Evolutionary conservation across 2,329 filamentous ascomycete species (phyloP), one percentile per base, ranked within the genome.

Genomic region (Colletotrichum higginsianum): DNA sequence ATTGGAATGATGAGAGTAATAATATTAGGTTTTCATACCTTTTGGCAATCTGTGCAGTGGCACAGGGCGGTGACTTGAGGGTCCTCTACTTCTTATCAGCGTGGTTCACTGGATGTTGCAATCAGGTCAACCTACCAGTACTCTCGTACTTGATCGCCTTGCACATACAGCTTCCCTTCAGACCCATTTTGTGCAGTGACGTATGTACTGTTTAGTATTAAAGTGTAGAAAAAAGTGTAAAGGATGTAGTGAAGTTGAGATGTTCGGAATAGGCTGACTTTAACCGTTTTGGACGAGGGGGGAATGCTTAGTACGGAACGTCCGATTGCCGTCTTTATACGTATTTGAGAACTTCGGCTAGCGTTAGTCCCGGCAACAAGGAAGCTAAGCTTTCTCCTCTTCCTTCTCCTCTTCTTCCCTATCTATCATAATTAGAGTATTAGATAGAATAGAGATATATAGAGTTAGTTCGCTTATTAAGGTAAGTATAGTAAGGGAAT

Each of bases 1-100:
- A 9, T 12, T 7, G 23, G 23, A 2, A 13, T n/a, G 4, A 18
- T 9, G 18, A 18, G 3, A 1, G 13, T 53, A 4, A 26, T 8
- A 15, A 35, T 1, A 44, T 26, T 26, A 26, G 23, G 2, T 26
- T 26, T 26, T n/a, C 52, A 26, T 75, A 84, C 86, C 83, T 89
- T 89, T 73, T 89, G 86, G 76, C 87, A 89, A 71, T 88, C 86
- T 15, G 76, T 75, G 77, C 86, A 88, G 75, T 88, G 86, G 78
- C 87, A 89, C 44, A 89, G 79, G 7, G 86, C 86, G 21, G 82
- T 84, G 4, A 78, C 66, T 18, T 78, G 80, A 4, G 83, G 77
- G 49, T 86, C 82, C 13, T 80, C 85, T 87, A n/a, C 18, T 73
- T 13, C 18, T 21, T 12, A 23, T 26, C 38, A 12, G 46, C 12